Conservation (phyloP, 768 basidiomycete genomes). For the Mycena venus region DNA sequence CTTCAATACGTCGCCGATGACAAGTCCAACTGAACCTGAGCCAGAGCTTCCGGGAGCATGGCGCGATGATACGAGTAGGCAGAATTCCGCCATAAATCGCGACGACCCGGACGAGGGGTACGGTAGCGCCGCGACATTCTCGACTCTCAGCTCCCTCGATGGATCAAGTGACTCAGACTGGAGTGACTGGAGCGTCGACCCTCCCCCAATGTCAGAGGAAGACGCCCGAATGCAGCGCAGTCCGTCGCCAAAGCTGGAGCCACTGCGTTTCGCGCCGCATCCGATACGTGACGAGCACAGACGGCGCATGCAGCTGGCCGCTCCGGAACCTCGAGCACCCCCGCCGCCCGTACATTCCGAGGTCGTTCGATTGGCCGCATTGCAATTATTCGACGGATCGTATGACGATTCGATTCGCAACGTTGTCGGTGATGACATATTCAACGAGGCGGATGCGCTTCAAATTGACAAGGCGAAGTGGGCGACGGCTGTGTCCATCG, state of each 20-base stretch:
- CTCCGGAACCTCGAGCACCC: constrained; percentile 11
- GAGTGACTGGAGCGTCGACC: constrained; percentile 50
- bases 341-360: constrained; percentile 36
- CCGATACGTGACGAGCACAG: constrained; percentile 5
- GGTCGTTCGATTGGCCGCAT: constrained; percentile 51
- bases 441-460: constrained; percentile 46
- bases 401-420: constrained; percentile 51
- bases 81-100: constrained; percentile 10
- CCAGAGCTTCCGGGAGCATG: constrained; percentile 31
- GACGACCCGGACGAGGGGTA: constrained; percentile 42
- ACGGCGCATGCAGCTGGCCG: neutral
- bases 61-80: constrained; percentile 14
- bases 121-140: constrained; percentile 51
- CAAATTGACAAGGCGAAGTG: constrained; percentile 55
- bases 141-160: constrained; percentile 65
- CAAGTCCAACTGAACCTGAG: neutral
- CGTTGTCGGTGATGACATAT: constrained; percentile 52
- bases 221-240: constrained; percentile 42
- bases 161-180: constrained; percentile 48
- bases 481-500: constrained; percentile 63
- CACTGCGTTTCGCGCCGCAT: constrained; percentile 25
- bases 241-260: constrained; percentile 48
- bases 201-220: constrained; percentile 40
- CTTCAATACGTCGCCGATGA: neutral
- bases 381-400: constrained; percentile 64